Evolutionary conservation across 106 monocot species (phyloP), one percentile per base, ranked within the genome.

Genomic region (Platanthera guangdongensis): DNA sequence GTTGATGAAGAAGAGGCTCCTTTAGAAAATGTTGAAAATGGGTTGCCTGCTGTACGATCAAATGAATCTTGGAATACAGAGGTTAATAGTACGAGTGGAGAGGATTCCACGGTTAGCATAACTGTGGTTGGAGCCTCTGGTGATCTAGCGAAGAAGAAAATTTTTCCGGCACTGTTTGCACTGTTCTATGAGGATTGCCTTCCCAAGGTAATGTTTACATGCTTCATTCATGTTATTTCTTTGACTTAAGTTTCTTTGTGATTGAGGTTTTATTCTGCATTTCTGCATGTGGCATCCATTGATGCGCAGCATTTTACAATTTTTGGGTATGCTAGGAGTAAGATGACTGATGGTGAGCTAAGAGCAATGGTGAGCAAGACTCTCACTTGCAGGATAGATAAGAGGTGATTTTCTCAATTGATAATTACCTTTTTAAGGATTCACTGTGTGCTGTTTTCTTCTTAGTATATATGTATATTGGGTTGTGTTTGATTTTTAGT

Each of bases 81-180:
- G 11, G 54, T 64, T 21, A 25, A 76, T 62, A 50, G 22, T 60
- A 59, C 50, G 9, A 73, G 47, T 77, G 75, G 79, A 78, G 64
- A 72, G 48, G 90, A 86, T 21, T 74, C 83, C 21, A 90, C 95
- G 13, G 88, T 95, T 78, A 95, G 88, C 51, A 92, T 95, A 78
- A 92, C 90, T 48, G 90, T 95, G 39, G 90, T 95, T 76, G 95
- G 95, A 55, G 92, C 95, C 57, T 92, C 92, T 54, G 95, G 95
- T 30, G 95, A 95, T 77, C 95, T 95, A 73, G 95, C 95, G 7
- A 95, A 87, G 79, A 95, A 92, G 80, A 95, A 95, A 78, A 95
- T 95, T 81, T 95, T 95, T 74, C 95, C 95, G 78, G 95, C 95
- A 55, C 76, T 95, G 8, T 95, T 95, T 81, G 95, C 95, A 9